These are phyloP conservation scores for Candida endomychidarum DNA, from an alignment of 805 yeast genomes.

Conservation along the genomic window DNA sequence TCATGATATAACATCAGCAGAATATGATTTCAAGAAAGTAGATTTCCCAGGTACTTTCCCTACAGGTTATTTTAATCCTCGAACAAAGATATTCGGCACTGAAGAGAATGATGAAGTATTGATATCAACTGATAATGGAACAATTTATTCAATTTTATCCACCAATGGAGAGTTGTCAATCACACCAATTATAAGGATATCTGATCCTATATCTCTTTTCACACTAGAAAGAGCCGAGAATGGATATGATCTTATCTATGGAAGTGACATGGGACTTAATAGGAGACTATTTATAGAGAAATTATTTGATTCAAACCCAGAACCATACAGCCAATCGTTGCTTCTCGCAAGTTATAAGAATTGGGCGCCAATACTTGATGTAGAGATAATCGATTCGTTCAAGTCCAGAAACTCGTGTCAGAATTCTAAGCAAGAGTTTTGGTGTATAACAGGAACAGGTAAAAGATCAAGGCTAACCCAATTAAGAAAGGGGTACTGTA, in stretches of 20 bases:
- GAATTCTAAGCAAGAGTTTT: slow-evolving; percentile 37
- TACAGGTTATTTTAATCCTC: slow-evolving; percentile 33
- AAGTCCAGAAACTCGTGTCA: slow-evolving; percentile 18
- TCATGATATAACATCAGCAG: slow-evolving; percentile 50
- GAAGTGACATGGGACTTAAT: slow-evolving; percentile 42
- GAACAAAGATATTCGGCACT: slow-evolving; percentile 15
- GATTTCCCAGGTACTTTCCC: slow-evolving; percentile 38
- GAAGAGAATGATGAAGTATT: slow-evolving; percentile 27
- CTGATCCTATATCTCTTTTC: slow-evolving; percentile 37
- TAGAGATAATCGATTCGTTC: slow-evolving; percentile 31
- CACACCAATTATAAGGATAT: slow-evolving; percentile 33
- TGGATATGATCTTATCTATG: slow-evolving; percentile 30
- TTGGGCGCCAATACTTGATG: slow-evolving; percentile 51
- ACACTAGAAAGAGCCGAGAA: slow-evolving; percentile 23
- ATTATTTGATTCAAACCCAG: slow-evolving; percentile 17
- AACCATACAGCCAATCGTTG: slow-evolving; percentile 23
- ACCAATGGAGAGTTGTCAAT: slow-evolving; percentile 19
- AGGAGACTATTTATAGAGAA: slow-evolving; percentile 33
- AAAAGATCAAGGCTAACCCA: slow-evolving; percentile 33
- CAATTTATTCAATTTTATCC: slow-evolving; percentile 29
- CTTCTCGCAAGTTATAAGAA: slow-evolving; percentile 34
- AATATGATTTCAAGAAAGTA: slow-evolving; percentile 31
- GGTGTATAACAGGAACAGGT: slow-evolving; percentile 42
- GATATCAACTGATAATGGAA: slow-evolving; percentile 36
- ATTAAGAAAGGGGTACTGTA: slow-evolving; percentile 32